Evolutionary conservation across 306 rosid genomes (phyloP), one percentile per base, ranked within the genome.

Genomic region (Cercis canadensis): DNA sequence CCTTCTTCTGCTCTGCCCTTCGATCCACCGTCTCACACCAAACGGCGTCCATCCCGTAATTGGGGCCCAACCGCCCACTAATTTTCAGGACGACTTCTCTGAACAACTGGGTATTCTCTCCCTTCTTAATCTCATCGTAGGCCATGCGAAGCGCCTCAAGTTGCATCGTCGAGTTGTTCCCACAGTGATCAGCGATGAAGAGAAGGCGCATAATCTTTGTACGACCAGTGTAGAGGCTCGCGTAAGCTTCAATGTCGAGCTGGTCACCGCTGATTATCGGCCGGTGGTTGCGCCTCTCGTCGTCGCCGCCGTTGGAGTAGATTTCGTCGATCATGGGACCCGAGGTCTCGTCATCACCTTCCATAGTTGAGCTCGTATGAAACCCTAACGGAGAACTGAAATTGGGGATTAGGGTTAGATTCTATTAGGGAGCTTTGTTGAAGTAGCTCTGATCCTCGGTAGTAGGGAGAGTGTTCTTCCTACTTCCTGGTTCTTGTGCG

Each of bases 101-200:
- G 39, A 87, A 84, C 16, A 88, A 54, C 74, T 88, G 92, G 41
- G 99, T 87, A 41, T 95, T 88, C 86, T 95, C 99, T 0, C 97
- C 97, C 84, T 95, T 95, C 93, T 92, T 92, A 66, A 95, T 88
- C 84, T 92, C 99, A n/a, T 92, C 96, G 76, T 87, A 89, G 5
- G 96, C 99, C 90, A 95, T 87, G 18, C 99, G 92, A 62, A 95
- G 96, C 41, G 97, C 96, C 55, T 95, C 99, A 13, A 92, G 76
- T 78, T 88, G 88, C 88, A 88, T 73, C 32, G 92, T 29, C 6
- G 82, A 67, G 88, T 87, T 78, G 78, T 68, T 62, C 18, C 65
- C 84, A 65, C 88, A 85, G 71, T 64, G 85, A 41, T 77, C 87
- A 13, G 97, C 99, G 51, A 92, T 88, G 84, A 92, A 95, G 6